Percentiles rank a stretch among this genome's conserved stretches.
These are phyloP conservation scores for Fistulifera pelliculosa DNA, from an alignment of 108 stramenopile genomes.

Conservation along the genomic window DNA sequence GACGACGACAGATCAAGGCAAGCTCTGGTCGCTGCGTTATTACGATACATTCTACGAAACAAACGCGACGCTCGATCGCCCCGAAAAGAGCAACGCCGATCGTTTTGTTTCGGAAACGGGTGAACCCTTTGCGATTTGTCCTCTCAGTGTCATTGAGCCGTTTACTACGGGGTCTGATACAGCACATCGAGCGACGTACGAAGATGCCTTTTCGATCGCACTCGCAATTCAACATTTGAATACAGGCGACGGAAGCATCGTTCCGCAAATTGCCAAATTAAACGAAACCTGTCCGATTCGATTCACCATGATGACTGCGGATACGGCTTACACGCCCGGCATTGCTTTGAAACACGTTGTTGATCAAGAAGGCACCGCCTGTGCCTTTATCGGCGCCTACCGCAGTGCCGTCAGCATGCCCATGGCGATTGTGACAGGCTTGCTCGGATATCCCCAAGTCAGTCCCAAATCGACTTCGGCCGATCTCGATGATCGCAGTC, in stretches of 20 bases:
- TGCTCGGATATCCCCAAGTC: slow-evolving; percentile 49
- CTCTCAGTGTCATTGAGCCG: neutral
- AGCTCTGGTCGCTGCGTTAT: slow-evolving; percentile 2
- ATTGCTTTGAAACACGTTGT: slow-evolving; percentile 10
- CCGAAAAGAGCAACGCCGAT: slow-evolving; percentile 4
- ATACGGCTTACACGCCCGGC: slow-evolving; percentile 1
- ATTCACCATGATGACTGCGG: slow-evolving; percentile 22
- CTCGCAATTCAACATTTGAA: slow-evolving; percentile 45
- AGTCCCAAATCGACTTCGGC: slow-evolving; percentile 21
- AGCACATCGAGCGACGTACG: neutral
- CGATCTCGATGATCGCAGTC: slow-evolving; percentile 21
- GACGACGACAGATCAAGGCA: neutral
- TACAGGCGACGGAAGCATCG: slow-evolving; percentile 28
- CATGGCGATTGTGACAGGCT: slow-evolving; percentile 32
- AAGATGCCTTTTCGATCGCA: slow-evolving; percentile 25
- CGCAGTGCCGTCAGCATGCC: slow-evolving; percentile 31
- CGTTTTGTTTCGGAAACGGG: neutral
- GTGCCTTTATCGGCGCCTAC: slow-evolving; percentile 41
- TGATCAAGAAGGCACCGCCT: slow-evolving; percentile 6
- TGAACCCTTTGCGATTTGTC: slow-evolving; percentile 1
- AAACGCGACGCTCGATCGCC: neutral
- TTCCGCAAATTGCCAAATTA: slow-evolving; percentile 21
- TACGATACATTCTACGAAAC: neutral
- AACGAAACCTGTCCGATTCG: slow-evolving; percentile 26
- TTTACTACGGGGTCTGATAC: neutral